Conservation (phyloP, 108 stramenopile genomes). For the Pseudonitzschia multiseries region DNA sequence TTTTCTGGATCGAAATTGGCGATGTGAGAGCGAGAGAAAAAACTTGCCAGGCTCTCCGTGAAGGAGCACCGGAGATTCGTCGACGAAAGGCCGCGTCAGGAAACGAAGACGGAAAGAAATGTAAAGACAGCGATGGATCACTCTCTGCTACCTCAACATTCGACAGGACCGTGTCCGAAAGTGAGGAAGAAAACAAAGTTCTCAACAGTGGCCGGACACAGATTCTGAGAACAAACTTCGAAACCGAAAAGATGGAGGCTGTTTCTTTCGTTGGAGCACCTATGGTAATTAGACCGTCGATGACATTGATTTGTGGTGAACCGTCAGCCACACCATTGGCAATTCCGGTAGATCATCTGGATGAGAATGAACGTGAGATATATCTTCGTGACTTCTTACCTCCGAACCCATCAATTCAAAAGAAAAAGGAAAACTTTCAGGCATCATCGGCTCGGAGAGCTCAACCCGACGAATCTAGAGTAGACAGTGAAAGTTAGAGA, state of each 20-base stretch:
- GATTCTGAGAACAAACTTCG: conserved; percentile 8
- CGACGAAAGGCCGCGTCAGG: conserved; percentile 16
- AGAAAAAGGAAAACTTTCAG: neutral
- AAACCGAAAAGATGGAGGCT: conserved; percentile 16
- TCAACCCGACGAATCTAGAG: neutral
- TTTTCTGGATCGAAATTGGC: conserved; percentile 63
- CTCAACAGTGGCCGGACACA: conserved; percentile 2
- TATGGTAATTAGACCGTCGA: conserved; percentile 43
- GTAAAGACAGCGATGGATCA: conserved; percentile 8
- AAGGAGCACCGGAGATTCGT: conserved; percentile 57
- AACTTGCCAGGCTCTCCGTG: conserved; percentile 58
- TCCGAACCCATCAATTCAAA: conserved; percentile 33
- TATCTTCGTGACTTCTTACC: conserved; percentile 58
- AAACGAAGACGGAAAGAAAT: conserved; percentile 1
- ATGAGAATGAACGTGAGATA: conserved; percentile 31
- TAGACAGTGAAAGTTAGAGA: neutral
- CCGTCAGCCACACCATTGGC: conserved; percentile 13
- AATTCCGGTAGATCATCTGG: conserved; percentile 40
- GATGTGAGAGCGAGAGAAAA: conserved; percentile 49
- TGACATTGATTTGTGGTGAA: conserved; percentile 20
- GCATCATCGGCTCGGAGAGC: neutral
- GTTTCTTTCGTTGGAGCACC: conserved; percentile 14
- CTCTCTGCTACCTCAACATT: conserved; percentile 11
- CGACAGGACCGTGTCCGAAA: conserved; percentile 1
- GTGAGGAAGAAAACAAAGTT: conserved; percentile 6